Evolutionary conservation across 371 early-diverging fungal genomes (phyloP), one percentile per base, ranked within the genome.

Genomic region (Mortierella sp.): DNA sequence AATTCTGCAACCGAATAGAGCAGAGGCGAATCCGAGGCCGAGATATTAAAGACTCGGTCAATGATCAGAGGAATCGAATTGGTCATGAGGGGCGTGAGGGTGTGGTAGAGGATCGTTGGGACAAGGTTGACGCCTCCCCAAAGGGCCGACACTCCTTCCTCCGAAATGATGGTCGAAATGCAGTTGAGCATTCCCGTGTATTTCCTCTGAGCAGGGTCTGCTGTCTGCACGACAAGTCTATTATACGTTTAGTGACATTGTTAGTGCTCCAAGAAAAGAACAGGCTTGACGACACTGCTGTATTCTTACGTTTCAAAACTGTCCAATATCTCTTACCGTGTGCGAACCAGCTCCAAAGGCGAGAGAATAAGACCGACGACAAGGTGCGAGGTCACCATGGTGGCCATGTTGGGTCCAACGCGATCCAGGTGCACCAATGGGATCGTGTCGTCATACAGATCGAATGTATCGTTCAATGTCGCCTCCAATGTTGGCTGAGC

Each of bases 111-210:
- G 26, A 97, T 52, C 0, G 97, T 94, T 2, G 97, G 96, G 26
- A 93, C 65, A 26, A 94, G 72, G 65, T 94, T 91, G 29, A 90
- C 86, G 7, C 90, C 91, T 11, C 92, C 86, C 83, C 95, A 96
- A n/a, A 97, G 72, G 41, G 89, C 71, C 11, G 92, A 40, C 1
- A 96, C 95, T 48, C 96, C 97, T 83, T 98, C 98, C 71, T 94
- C 93, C 3, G 85, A 74, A 37, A 92, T 79, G 65, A 97, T 92
- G 29, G 93, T 93, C 4, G 87, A 77, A 26, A 96, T 87, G 52
- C 93, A 93, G 82, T 96, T 91, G 34, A 91, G 53, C 11, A 91
- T 76, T 2, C 95, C 94, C 34, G 88, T 81, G 86, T 97, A 98
- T 76, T 95, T 95, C 37, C 90, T 86, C 64, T 92, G 90, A 24